Conservation (phyloP, 495 filamentous ascomycete species). For the Neurospora cerealis region DNA sequence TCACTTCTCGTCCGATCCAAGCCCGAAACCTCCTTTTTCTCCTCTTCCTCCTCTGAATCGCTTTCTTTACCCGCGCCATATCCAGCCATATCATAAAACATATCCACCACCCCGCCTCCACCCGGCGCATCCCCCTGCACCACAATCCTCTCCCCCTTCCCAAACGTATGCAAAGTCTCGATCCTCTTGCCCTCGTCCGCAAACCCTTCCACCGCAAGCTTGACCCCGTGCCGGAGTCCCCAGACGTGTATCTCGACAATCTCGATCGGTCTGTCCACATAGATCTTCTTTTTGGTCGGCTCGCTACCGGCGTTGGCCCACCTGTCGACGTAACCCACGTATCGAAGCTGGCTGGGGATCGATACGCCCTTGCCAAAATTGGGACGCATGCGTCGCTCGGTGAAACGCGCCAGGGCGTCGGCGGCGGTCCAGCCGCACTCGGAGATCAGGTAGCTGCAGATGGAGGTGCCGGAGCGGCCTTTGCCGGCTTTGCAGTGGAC, state of each 20-base stretch:
- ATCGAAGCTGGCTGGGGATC: conserved; percentile 84
- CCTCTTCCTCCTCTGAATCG: conserved; percentile 16
- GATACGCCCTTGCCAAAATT: conserved; percentile 85
- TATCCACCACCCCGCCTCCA: conserved; percentile 35
- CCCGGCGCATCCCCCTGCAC: conserved; percentile 48
- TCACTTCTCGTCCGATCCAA: conserved; percentile 7
- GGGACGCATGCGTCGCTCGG: conserved; percentile 75
- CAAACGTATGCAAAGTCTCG: conserved; percentile 73
- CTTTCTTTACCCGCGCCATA: conserved; percentile 15
- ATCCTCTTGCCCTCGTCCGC: conserved; percentile 82
- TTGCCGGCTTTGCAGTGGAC: conserved; percentile 98
- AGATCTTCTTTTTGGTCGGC: conserved; percentile 44
- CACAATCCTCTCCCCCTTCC: conserved; percentile 59
- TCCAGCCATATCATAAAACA: conserved; percentile 43
- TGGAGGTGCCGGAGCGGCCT: conserved; percentile 82
- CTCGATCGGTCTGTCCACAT: conserved; percentile 75
- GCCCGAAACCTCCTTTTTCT: conserved; percentile 16
- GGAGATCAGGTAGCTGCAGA: conserved; percentile 78
- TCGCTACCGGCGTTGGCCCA: conserved; percentile 54
- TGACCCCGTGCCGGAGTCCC: conserved; percentile 81
- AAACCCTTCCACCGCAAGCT: conserved; percentile 76
- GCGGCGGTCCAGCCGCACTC: conserved; percentile 78
- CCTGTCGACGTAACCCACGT: conserved; percentile 80
- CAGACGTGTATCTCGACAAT: conserved; percentile 83
- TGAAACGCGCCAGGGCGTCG: conserved; percentile 74